Evolutionary conservation across 352 stramenopile species (phyloP).

Genomic region (Globisporangium emineosum): DNA sequence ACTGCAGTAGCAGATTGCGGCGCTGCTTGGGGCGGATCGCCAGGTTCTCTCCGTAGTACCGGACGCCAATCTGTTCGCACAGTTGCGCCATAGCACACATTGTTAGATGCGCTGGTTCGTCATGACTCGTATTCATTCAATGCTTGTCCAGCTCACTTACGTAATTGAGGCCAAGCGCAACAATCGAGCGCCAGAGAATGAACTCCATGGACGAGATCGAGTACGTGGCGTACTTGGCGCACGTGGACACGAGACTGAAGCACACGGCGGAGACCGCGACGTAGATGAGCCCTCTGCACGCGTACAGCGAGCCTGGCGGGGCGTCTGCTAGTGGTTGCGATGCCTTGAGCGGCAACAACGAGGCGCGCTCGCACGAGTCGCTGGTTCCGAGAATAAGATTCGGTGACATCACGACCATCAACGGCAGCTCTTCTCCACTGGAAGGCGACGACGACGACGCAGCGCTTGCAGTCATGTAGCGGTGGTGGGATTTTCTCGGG

Average conservation of each 20-base stretch:
- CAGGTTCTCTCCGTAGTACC: constrained; percentile 19
- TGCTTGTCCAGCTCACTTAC: constrained; percentile 25
- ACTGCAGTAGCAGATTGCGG: constrained; percentile 54
- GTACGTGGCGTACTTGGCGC: constrained; percentile 75
- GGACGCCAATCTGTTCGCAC: background rate
- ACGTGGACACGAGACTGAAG: constrained; percentile 80
- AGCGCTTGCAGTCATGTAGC: background rate
- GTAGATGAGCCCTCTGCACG: constrained; percentile 19
- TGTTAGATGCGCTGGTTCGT: background rate
- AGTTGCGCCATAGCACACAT: background rate
- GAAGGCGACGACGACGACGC: background rate
- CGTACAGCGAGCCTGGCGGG: background rate
- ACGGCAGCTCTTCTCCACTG: background rate
- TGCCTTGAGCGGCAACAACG: background rate
- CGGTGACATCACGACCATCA: background rate
- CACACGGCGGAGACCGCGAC: constrained; percentile 72
- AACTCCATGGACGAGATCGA: constrained; percentile 77
- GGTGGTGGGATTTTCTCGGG: background rate
- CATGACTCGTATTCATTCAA: background rate
- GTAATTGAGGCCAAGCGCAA: constrained; percentile 58
- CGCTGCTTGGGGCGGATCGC: constrained; percentile 44
- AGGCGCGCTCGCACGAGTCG: background rate
- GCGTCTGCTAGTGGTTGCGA: background rate
- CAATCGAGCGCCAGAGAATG: constrained; percentile 74
- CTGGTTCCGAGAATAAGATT: background rate